Base-by-base conservation (phyloP, 148 eudicot species). In the Heliosperma pusillum region DNA sequence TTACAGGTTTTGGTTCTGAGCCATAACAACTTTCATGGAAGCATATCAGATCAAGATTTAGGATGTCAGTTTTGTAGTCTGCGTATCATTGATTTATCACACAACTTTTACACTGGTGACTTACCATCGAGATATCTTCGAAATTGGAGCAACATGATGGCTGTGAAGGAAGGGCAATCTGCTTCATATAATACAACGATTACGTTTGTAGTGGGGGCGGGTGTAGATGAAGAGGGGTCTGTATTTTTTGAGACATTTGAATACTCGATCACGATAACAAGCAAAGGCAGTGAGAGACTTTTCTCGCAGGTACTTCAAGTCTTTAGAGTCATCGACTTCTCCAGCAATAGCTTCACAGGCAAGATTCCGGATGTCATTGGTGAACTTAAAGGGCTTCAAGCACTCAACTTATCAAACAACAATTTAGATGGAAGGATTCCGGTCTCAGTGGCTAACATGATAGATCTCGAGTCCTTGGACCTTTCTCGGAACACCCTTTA, bases 301-400 rank as follows among this genome's bases (percentile, higher is more conserved):
- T 76, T 42, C 59, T 0, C 45, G 12, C 50, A 33, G 69, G 77
- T 80, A 10, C 66, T 57, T 20, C 55, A 0, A 7, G 60, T 75
- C 7, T 73, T 88, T 65, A 69, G 68, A 12, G 78, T 72, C 2
- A 65, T 86, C 19, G 89, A 86, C 78, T 57, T 88, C 45, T 88
- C 91, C 17, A 71, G 79, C 65, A 88, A 88, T 78, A 73, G 68
- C 0, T 83, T 88, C 64, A 52, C 42, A 0, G 91, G 89, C 3
- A 8, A 36, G 7, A 85, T 86, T 42, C 80, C 89, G 19, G 24
- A 58, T 25, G 24, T 67, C 2, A 52, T 84, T 21, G 79, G 80
- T 3, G 22, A 61, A 19, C 80, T 85, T 10, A 67, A 17, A 0
- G 82, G 75, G 8, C 85, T 87, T 73, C 60, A 76, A 4, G 72